Base-by-base conservation (phyloP, 768 basidiomycete genomes). In the Leccinellum albellum region DNA sequence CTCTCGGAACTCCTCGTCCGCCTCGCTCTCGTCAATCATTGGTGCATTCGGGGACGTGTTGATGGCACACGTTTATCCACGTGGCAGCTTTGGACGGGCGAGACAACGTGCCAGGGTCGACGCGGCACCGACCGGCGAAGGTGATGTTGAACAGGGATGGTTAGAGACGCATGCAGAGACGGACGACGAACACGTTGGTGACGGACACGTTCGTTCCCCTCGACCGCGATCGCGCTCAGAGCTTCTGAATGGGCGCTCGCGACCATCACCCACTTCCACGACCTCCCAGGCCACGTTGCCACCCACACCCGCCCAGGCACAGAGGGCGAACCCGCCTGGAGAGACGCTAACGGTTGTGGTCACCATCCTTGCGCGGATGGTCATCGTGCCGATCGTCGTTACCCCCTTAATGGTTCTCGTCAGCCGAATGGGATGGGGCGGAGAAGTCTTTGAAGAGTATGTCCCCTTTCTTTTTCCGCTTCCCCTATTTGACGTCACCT, bases 321-420 rank as follows among this genome's bases (percentile, higher is more conserved):
- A 23, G 14, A 24, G n/a, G 50, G 28, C 69, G 69, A 55, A 33
- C 26, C 57, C 53, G 3, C 77, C 78, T 1, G 92, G 92, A 3
- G 94, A 97, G 78, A 85, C 86, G 28, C 83, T 79, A 68, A 94
- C 94, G 3, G 84, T 98, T 15, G 68, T 87, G n/a, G 81, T 98
- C 14, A 83, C 92, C 3, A 83, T 98, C n/a, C 40, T 87, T 14
- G 81, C 88, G 45, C 76, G 95, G 62, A 98, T 98, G 96, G 68
- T 98, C 28, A 68, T 98, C 60, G 88, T 90, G 6, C 94, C 95
- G 1, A 44, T 87, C 46, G 44, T 94, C 3, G 73, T 96, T 42
- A 76, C 96, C 51, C 97, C 96, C 0, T 56, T 94, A 8, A 79
- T 98, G 67, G 82, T 82, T 12, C 59, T 85, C 6, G 79, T 84